Percentiles rank a stretch among this genome's conserved stretches.
These are phyloP conservation scores for Rosa hybrid DNA, from an alignment of 331 rosid species.

Conservation along the genomic window DNA sequence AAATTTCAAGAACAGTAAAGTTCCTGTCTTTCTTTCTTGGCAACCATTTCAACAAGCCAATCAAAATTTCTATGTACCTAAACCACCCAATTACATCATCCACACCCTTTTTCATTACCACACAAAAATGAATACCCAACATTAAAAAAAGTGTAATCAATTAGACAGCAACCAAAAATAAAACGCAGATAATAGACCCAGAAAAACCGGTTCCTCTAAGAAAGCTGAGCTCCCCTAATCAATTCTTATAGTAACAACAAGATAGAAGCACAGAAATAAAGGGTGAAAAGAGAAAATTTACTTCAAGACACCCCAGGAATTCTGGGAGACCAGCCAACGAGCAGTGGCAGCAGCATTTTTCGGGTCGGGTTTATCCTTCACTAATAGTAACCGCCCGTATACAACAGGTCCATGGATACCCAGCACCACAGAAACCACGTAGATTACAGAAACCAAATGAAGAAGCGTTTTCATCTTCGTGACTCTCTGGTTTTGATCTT, in stretches of 20 bases:
- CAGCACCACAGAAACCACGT: slow-evolving; percentile 25
- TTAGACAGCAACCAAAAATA: background rate
- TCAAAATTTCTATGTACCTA: background rate
- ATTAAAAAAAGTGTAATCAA: no score
- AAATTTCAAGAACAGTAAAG: background rate
- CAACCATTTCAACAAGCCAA: background rate
- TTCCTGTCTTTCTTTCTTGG: background rate
- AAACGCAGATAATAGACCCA: background rate
- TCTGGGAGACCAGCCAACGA: slow-evolving; percentile 80
- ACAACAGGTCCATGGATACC: slow-evolving; percentile 29
- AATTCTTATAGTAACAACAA: no score
- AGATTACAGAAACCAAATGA: slow-evolving; percentile 12
- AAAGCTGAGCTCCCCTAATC: background rate
- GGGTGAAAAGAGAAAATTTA: slow-evolving; percentile 18
- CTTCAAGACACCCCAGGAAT: slow-evolving; percentile 83
- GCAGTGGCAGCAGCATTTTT: slow-evolving; percentile 63
- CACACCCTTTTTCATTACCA: background rate
- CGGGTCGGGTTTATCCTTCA: slow-evolving; percentile 63
- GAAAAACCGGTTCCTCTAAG: background rate
- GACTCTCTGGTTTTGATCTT: background rate
- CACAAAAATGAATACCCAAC: background rate
- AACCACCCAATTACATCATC: background rate
- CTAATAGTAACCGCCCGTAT: slow-evolving; percentile 38
- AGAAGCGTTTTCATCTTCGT: slow-evolving; percentile 12
- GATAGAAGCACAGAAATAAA: background rate